A percentile compares a stretch with the other conserved stretches of the same genome.
Conservation (phyloP, 257 asterid species). For the Buddleja alternifolia region DNA sequence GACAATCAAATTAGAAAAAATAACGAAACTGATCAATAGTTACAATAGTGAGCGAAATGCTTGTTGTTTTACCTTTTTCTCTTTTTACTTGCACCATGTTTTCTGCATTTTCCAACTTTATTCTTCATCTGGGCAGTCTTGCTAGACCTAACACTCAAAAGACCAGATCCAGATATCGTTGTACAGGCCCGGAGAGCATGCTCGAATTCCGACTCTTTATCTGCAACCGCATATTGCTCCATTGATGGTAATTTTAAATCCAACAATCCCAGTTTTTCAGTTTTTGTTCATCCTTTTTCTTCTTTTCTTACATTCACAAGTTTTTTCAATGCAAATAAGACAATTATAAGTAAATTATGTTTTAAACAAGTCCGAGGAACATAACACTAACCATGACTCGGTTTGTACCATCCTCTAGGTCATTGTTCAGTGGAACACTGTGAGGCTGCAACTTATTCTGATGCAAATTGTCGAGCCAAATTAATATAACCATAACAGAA, state of each 20-base stretch:
- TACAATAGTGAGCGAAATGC: no score
- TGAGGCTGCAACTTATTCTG: background rate
- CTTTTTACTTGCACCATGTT: background rate
- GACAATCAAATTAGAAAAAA: no score
- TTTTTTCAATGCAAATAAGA: no score
- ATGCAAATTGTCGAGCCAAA: background rate
- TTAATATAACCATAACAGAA: background rate
- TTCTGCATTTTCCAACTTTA: background rate
- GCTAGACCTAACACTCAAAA: background rate
- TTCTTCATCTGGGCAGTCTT: background rate
- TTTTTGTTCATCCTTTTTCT: background rate
- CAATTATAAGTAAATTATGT: no score
- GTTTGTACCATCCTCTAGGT: conserved; percentile 10
- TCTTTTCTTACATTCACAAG: background rate
- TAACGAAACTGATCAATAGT: no score
- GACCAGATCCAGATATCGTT: background rate
- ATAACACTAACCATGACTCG: conserved; percentile 6
- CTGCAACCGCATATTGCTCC: background rate
- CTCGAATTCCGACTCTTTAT: background rate
- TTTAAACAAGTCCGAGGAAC: no score
- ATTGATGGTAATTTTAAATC: background rate
- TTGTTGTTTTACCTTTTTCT: no score
- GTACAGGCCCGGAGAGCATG: background rate
- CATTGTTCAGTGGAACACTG: background rate
- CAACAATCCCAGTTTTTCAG: background rate